Evolutionary conservation across 139 green algal genomes (phyloP).

Genomic region (Mesotaenium endlicherianum): DNA sequence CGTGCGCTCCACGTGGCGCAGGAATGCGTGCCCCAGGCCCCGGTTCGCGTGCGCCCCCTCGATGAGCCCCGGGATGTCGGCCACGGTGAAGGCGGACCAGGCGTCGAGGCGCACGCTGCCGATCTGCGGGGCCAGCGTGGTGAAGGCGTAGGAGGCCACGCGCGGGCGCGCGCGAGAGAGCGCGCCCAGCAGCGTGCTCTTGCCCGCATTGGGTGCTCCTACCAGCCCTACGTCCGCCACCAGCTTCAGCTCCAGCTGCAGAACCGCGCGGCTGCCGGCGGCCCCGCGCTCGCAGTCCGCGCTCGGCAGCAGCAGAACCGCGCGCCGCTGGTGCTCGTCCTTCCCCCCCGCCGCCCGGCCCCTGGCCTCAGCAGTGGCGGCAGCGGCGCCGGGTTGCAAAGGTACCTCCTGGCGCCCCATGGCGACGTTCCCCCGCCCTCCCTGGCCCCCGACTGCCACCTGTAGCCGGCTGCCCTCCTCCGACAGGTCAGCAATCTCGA

Average conservation of each 20-base stretch:
- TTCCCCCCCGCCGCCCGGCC: background rate
- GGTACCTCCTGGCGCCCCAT: background rate
- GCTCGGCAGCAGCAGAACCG: constrained; percentile 9
- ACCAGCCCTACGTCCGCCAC: constrained; percentile 59
- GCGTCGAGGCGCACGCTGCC: constrained; percentile 53
- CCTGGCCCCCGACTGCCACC: background rate
- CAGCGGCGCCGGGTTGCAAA: too few species aligned
- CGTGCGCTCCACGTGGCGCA: constrained; percentile 55
- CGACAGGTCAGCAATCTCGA: constrained; percentile 28
- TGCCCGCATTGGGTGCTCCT: constrained; percentile 88
- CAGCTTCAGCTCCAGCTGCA: constrained; percentile 37
- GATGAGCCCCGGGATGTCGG: constrained; percentile 90
- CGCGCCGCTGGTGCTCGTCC: background rate
- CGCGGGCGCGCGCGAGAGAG: constrained; percentile 61
- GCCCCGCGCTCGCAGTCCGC: constrained; percentile 6
- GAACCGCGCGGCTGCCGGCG: background rate
- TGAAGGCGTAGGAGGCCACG: constrained; percentile 96
- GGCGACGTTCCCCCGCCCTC: constrained; percentile 24
- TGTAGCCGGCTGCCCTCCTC: constrained; percentile 11
- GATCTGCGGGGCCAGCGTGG: constrained; percentile 92
- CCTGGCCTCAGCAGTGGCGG: background rate
- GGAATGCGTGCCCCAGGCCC: constrained; percentile 51
- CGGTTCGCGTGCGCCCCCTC: constrained; percentile 67
- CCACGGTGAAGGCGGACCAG: constrained; percentile 36
- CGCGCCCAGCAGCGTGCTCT: constrained; percentile 84